Conservation (phyloP, 1,139 yeast genomes). For the Lodderomyces jiufengensis region DNA sequence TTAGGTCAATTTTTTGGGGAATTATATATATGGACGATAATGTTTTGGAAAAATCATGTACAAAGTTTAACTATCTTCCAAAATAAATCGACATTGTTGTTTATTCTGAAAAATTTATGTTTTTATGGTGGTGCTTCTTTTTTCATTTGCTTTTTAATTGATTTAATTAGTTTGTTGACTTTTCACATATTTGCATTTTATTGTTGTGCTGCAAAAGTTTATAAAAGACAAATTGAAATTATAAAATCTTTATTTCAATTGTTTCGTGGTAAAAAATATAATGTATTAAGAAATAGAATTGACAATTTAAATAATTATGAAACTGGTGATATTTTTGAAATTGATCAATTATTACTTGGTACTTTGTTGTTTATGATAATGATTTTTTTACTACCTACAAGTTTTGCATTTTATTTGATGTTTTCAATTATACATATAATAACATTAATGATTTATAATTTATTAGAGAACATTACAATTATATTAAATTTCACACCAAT, state of each 20-base stretch:
- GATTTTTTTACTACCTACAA: conserved; percentile 79
- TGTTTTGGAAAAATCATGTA: conserved; percentile 51
- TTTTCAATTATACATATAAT: conserved; percentile 61
- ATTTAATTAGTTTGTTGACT: conserved; percentile 58
- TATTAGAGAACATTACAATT: conserved; percentile 60
- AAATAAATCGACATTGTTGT: not conserved
- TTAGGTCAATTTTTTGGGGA: conserved; percentile 85
- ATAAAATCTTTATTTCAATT: conserved; percentile 75
- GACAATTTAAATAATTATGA: conserved; percentile 55
- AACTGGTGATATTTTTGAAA: conserved; percentile 56
- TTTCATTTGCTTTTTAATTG: conserved; percentile 62
- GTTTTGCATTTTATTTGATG: conserved; percentile 74
- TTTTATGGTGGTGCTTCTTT: conserved; percentile 67
- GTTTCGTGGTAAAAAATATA: conserved; percentile 86
- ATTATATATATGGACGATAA: conserved; percentile 78
- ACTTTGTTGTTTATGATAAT: conserved; percentile 81
- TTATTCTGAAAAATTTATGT: conserved; percentile 22
- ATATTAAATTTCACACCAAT: conserved; percentile 80
- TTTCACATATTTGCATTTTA: conserved; percentile 77
- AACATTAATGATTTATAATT: conserved; percentile 47
- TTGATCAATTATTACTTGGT: conserved; percentile 85
- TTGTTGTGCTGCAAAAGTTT: conserved; percentile 73
- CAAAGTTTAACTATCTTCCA: not conserved
- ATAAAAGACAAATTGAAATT: conserved; percentile 67
- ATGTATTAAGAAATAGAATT: conserved; percentile 76